phyloP scores from a whole-genome alignment of 768 basidiomycete genomes.

The Suillus luteus region DNA sequence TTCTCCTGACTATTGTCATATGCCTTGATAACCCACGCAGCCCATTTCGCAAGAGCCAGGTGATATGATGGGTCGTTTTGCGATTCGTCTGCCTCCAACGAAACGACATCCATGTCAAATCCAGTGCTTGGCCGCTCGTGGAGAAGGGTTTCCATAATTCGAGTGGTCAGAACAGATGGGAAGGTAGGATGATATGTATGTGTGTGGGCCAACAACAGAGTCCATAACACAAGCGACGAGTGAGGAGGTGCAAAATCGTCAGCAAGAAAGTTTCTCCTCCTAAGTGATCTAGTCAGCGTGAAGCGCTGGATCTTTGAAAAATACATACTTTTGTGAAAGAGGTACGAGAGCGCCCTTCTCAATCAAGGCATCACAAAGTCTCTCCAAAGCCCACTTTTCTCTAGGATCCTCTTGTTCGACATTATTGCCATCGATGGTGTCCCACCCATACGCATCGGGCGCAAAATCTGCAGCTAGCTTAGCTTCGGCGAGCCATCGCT shows the following conservation, averaged over 20 bases:
- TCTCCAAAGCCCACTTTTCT: conserved; percentile 70
- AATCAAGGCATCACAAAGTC: conserved; percentile 64
- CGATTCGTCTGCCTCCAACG: conserved; percentile 21
- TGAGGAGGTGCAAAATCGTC: conserved; percentile 52
- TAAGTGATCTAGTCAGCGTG: conserved; percentile 29
- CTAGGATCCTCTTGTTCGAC: conserved; percentile 48
- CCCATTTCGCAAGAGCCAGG: conserved; percentile 70
- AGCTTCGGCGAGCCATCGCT: conserved; percentile 79
- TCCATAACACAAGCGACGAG: conserved; percentile 63
- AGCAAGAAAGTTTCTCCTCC: conserved; percentile 53
- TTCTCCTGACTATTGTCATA: conserved; percentile 36
- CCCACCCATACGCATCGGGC: conserved; percentile 52
- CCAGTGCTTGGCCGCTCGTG: conserved; percentile 21
- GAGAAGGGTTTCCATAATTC: conserved; percentile 42
- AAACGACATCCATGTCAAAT: conserved; percentile 19
- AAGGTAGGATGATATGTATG: conserved; percentile 58
- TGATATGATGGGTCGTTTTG: conserved; percentile 48
- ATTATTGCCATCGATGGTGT: conserved; percentile 23
- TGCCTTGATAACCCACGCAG: conserved; percentile 55
- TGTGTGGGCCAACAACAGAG: conserved; percentile 61
- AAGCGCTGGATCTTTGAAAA: neutral
- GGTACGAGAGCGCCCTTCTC: conserved; percentile 81
- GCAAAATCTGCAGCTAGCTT: conserved; percentile 58
- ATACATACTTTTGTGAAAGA: conserved; percentile 73
- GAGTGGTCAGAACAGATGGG: conserved; percentile 46